phyloP scores from a whole-genome alignment of 768 basidiomycete genomes.

The Lactarius vividus region DNA sequence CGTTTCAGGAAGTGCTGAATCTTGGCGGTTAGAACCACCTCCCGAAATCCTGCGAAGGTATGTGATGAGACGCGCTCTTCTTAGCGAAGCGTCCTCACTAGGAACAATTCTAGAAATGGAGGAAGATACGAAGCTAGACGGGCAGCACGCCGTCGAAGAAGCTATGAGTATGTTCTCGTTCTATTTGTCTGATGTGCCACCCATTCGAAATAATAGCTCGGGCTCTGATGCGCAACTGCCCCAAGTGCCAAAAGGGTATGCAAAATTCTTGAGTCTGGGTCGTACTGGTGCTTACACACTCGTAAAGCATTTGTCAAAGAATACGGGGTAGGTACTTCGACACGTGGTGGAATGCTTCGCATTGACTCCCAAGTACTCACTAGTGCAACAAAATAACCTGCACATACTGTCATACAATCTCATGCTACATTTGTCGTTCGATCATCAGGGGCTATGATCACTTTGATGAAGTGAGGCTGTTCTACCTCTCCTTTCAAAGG shows the following conservation, averaged over 20 bases:
- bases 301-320: constrained; percentile 77
- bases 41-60: constrained; percentile 78
- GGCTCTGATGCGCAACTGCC: constrained; percentile 86
- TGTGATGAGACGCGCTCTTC: constrained; percentile 6
- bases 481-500: not conserved
- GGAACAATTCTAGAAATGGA: constrained; percentile 54
- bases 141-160: constrained; percentile 79
- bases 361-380: constrained; percentile 4
- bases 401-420: constrained; percentile 65
- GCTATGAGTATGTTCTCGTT: constrained; percentile 71
- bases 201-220: constrained; percentile 45
- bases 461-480: constrained; percentile 43
- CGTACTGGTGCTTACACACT: not conserved
- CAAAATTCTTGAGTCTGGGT: not conserved
- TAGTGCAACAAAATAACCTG: constrained; percentile 95
- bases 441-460: constrained; percentile 76
- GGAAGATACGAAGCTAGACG: constrained; percentile 70
- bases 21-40: constrained; percentile 61
- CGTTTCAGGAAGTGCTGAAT: constrained; percentile 4
- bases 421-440: constrained; percentile 82
- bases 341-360: not conserved
- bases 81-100: constrained; percentile 13
- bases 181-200: not conserved
- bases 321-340: constrained; percentile 52
- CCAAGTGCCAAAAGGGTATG: constrained; percentile 76